Base-by-base conservation (phyloP, 306 rosid species). In the Adenanthera pavonina region DNA sequence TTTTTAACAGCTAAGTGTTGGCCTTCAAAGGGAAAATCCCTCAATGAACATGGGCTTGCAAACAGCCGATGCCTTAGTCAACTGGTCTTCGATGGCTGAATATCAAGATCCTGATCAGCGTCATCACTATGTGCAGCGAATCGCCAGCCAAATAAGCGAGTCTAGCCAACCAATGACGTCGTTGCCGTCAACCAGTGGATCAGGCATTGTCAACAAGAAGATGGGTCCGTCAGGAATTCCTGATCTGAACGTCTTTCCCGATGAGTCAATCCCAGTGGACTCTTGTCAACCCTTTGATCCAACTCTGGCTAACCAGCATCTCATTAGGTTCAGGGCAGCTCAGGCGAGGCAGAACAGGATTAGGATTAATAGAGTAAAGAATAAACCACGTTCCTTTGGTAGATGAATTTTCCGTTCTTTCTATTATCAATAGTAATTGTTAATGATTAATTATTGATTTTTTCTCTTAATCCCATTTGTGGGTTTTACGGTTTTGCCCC, bases 341-440 rank as follows among this genome's bases (percentile, higher is more conserved):
- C 78, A 70, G 60, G 92, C 93, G 0, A 84, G 94, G 54, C 85
- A 86, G 36, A 86, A 76, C 12, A 89, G 97, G 82, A 82, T 82
- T 74, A 85, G 65, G 77, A 87, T 87, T 82, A 81, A 69, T 36
- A 85, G 88, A 85, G 60, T 41, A 9, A 91, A 91, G 82, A 89
- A 71, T 69, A 82, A 84, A 85, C 38, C 41, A 49, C 85, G 85
- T 12, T 44, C 61, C 62, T 41, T 62, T 44, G 38, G 33, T 41
- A 70, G 81, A 77, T 72, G 47, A n/a, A 16, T 48, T 53, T 74
- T 34, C 68, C 25, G 0, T 15, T 15, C 53, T 12, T 4, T 0
- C 0, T n/a, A 4, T 38, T 68, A 14, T 38, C 38, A 0, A n/a
- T n/a, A n/a, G n/a, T n/a, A n/a, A n/a, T n/a, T n/a, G n/a, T n/a